A percentile compares a stretch with the other conserved stretches of the same genome.
phyloP scores from a whole-genome alignment of 345 rosid genomes.

The Eucalyptus guilfoylei region DNA sequence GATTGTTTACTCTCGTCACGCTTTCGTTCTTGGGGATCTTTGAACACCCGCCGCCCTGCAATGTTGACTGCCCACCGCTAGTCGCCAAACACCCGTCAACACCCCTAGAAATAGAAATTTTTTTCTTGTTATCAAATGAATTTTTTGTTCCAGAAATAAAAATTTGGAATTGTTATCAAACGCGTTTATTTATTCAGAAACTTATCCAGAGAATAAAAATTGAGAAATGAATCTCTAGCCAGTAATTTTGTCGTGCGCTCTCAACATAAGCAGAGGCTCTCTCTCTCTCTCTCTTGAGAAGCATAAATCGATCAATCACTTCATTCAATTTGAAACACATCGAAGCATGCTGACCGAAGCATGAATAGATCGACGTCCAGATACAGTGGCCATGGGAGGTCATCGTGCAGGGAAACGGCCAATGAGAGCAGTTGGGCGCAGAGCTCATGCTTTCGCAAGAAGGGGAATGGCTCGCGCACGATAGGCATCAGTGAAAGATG shows the following conservation, averaged over 20 bases:
- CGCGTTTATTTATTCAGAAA: accelerated
- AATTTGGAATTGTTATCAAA: accelerated
- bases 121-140: too few relatives aligned
- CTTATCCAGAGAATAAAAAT: accelerated
- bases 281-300: background rate
- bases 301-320: background rate
- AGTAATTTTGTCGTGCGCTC: too few relatives aligned
- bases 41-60: accelerated
- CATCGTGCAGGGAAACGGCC: background rate
- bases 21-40: too few relatives aligned
- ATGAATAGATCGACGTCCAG: background rate
- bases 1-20: accelerated
- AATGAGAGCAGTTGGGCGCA: background rate
- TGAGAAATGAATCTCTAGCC: accelerated
- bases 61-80: accelerated
- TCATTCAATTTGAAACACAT: background rate
- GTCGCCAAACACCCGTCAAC: accelerated
- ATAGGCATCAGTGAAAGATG: background rate
- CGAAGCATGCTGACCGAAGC: background rate
- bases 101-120: too few relatives aligned
- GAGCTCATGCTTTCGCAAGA: background rate
- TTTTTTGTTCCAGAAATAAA: accelerated
- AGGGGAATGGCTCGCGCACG: background rate
- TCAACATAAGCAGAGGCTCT: background rate
- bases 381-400: background rate